Evolutionary conservation across 306 rosid species (phyloP).

Genomic region (Castanea sativa): DNA sequence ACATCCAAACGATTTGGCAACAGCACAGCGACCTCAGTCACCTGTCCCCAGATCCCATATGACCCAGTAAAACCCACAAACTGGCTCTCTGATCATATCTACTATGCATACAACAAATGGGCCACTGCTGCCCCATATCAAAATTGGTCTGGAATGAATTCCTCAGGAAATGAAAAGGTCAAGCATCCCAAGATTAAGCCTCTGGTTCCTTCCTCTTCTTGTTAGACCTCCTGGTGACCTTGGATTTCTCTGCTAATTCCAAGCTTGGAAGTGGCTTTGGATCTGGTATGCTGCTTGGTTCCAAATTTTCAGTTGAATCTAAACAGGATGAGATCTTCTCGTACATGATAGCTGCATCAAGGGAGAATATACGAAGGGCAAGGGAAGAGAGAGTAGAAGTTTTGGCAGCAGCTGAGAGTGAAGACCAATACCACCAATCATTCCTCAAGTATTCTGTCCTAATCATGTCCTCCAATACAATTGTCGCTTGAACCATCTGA

Average conservation of each 20-base stretch:
- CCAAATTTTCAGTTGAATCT: conserved; percentile 50
- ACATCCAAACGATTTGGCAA: conserved; percentile 55
- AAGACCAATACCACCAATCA: conserved; percentile 99
- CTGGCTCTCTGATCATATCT: conserved; percentile 27
- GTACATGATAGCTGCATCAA: conserved; percentile 83
- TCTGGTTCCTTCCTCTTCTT: conserved; percentile 87
- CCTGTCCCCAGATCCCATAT: conserved; percentile 14
- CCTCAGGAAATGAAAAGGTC: conserved; percentile 12
- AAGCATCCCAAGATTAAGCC: conserved; percentile 43
- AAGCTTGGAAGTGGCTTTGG: conserved; percentile 33
- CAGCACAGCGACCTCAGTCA: conserved; percentile 35
- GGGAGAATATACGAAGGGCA: conserved; percentile 85
- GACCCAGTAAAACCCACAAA: conserved; percentile 28
- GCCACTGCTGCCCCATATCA: conserved; percentile 23
- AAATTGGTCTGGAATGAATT: conserved; percentile 27
- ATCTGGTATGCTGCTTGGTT: conserved; percentile 46
- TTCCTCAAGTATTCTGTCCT: conserved; percentile 78
- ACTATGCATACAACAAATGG: conserved; percentile 12
- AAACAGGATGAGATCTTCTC: conserved; percentile 60
- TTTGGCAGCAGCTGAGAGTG: conserved; percentile 91
- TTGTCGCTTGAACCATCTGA: conserved; percentile 94
- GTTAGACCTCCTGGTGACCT: conserved; percentile 65
- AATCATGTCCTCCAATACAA: conserved; percentile 88
- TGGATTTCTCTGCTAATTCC: conserved; percentile 68
- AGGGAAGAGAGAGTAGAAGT: conserved; percentile 81